These are phyloP conservation scores for Inga oerstediana DNA, from an alignment of 306 rosid species.

Conservation along the genomic window DNA sequence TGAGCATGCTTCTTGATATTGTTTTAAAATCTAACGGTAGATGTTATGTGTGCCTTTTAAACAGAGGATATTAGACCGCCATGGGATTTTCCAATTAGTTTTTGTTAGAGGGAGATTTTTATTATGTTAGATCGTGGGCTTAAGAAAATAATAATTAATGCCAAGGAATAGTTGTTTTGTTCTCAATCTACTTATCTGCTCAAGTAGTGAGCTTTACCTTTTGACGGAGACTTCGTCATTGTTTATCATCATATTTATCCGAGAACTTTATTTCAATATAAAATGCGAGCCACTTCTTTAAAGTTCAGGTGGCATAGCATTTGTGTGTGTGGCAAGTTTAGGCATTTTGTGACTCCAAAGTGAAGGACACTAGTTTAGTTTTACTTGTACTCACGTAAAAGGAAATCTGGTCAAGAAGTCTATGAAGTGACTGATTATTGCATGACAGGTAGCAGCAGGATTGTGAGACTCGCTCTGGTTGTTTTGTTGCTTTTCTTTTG, in stretches of 20 bases:
- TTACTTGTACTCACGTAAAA: background rate
- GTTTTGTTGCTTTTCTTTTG: slow-evolving; percentile 3
- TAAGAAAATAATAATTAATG: slow-evolving; percentile 29
- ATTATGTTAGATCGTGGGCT: slow-evolving; percentile 12
- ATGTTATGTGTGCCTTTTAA: slow-evolving; percentile 19
- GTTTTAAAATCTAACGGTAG: slow-evolving; percentile 6
- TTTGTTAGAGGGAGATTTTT: slow-evolving; percentile 16
- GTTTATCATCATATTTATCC: slow-evolving; percentile 31
- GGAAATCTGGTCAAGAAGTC: background rate
- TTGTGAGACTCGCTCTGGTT: slow-evolving; percentile 11
- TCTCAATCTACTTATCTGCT: slow-evolving; percentile 31
- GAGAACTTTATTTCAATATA: slow-evolving; percentile 30
- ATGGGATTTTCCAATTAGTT: slow-evolving; percentile 29
- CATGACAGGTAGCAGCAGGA: background rate
- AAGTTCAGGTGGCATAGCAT: slow-evolving; percentile 20
- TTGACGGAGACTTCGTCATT: slow-evolving; percentile 34
- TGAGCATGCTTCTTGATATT: background rate
- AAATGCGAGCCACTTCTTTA: background rate
- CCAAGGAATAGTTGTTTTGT: slow-evolving; percentile 27
- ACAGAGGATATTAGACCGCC: slow-evolving; percentile 17
- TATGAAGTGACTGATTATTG: slow-evolving; percentile 15
- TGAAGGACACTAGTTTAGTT: background rate
- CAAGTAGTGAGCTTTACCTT: slow-evolving; percentile 37
- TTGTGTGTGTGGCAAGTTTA: slow-evolving; percentile 10
- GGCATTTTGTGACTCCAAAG: slow-evolving; percentile 19